Conservation (phyloP, 371 early-diverging fungal genomes). For the Syncephalastrum monosporum region DNA sequence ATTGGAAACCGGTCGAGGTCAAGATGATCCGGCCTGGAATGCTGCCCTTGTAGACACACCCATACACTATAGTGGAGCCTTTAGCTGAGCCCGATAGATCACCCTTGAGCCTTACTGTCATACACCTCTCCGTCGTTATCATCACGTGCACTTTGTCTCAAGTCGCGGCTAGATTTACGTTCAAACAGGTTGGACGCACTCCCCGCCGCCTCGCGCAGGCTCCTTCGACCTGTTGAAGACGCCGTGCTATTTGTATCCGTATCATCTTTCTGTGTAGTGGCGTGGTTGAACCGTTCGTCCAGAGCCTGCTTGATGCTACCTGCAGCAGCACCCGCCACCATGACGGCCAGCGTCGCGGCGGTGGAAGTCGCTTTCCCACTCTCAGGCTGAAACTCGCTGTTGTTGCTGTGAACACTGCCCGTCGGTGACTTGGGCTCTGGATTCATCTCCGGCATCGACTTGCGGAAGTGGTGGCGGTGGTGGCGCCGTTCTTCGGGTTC, state of each 20-base stretch:
- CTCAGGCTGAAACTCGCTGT: slow-evolving; percentile 1
- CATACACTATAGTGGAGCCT: slow-evolving; percentile 18
- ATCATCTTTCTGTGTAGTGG: slow-evolving; percentile 5
- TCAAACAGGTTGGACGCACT: slow-evolving; percentile 9
- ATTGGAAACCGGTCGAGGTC: slow-evolving; percentile 19
- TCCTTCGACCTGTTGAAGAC: slow-evolving; percentile 1
- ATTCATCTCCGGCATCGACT: neutral
- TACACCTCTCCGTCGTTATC: slow-evolving; percentile 6
- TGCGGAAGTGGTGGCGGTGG: neutral
- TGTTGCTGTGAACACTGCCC: slow-evolving; percentile 3
- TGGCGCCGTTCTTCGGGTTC: neutral
- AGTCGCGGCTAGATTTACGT: slow-evolving; percentile 9
- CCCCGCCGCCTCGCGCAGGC: neutral
- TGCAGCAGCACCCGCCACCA: slow-evolving; percentile 31
- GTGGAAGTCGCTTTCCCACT: slow-evolving; percentile 14
- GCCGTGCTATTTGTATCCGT: neutral
- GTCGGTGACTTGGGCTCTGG: neutral
- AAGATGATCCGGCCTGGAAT: slow-evolving; percentile 35
- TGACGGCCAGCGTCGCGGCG: slow-evolving; percentile 25
- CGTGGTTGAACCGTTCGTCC: slow-evolving; percentile 16
- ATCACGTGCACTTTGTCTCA: neutral
- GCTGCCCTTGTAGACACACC: slow-evolving; percentile 32
- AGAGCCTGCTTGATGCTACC: slow-evolving; percentile 20
- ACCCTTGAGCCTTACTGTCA: slow-evolving; percentile 13
- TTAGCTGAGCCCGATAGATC: neutral